A percentile compares a stretch with the other conserved stretches of the same genome.
Conservation (phyloP, 2,329 filamentous ascomycete genomes). For the Pestalotiopsis fici region DNA sequence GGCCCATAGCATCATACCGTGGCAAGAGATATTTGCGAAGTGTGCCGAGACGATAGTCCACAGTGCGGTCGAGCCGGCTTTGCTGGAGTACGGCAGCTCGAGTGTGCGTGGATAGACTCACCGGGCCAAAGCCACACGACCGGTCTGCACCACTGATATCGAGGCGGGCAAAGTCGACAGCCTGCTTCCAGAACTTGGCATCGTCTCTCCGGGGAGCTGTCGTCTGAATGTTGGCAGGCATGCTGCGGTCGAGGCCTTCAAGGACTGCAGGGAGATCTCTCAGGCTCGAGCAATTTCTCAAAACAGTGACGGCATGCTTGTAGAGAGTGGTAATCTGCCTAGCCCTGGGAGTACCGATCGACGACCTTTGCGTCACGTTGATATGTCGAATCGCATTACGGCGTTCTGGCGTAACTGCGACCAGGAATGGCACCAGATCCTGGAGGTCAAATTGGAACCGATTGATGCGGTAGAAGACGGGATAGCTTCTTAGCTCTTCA, state of each 20-base stretch:
- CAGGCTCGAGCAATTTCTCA: not conserved
- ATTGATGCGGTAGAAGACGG: constrained; percentile 14
- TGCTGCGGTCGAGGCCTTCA: not conserved
- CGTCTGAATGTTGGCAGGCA: not conserved
- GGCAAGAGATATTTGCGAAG: not conserved
- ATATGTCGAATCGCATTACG: constrained; percentile 11
- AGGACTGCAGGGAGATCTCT: not conserved
- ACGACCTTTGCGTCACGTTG: not conserved
- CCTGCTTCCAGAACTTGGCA: not conserved
- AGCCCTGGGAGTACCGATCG: not conserved
- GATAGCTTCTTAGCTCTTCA: constrained; percentile 7
- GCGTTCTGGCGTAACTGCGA: constrained; percentile 11
- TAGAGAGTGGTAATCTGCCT: not conserved
- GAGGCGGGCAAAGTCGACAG: not conserved
- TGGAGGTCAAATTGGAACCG: constrained; percentile 4
- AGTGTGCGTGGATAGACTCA: not conserved
- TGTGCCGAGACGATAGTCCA: not conserved
- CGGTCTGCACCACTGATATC: constrained; percentile 1
- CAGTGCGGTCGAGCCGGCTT: not conserved
- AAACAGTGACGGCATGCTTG: not conserved
- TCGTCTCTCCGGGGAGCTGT: not conserved
- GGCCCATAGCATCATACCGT: not conserved
- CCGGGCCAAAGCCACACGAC: not conserved
- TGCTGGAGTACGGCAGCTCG: not conserved
- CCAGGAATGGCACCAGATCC: constrained; percentile 5